These are phyloP conservation scores for Sporothrix pallida DNA, from an alignment of 2,329 filamentous ascomycete genomes.

Conservation along the genomic window DNA sequence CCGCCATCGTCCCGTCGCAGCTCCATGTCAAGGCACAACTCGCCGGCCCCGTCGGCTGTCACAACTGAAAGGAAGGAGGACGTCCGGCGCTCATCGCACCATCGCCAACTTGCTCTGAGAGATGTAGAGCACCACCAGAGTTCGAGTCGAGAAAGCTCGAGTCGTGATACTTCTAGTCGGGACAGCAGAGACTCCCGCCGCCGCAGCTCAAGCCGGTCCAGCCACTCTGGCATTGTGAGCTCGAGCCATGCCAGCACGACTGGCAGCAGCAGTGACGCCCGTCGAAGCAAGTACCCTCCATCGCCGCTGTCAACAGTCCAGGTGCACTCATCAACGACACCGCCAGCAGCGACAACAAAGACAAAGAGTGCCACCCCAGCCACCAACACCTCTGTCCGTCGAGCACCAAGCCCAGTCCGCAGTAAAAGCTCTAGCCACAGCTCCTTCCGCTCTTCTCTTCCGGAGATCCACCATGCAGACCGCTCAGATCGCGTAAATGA, in stretches of 20 bases:
- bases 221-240: not conserved
- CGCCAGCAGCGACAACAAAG: not conserved
- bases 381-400: not conserved
- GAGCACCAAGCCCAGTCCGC: not conserved
- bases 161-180: not conserved
- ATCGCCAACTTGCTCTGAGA: not conserved
- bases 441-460: constrained; percentile 3
- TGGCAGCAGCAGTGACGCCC: not conserved
- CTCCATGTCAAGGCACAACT: not conserved
- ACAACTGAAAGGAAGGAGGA: not conserved
- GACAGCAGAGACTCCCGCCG: not conserved
- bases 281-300: not conserved
- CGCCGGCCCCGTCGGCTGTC: not conserved
- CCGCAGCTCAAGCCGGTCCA: constrained; percentile 5
- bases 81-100: not conserved
- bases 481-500: no score
- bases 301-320: not conserved
- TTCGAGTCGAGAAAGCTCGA: not conserved
- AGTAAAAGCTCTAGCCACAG: not conserved
- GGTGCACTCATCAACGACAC: not conserved
- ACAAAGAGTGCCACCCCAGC: not conserved
- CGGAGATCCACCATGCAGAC: constrained; percentile 13
- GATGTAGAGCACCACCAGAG: not conserved
- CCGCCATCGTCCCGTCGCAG: not conserved
- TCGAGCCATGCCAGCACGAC: not conserved